phyloP scores from a whole-genome alignment of 2,329 filamentous ascomycete species.

The Clonostachys sp. region DNA sequence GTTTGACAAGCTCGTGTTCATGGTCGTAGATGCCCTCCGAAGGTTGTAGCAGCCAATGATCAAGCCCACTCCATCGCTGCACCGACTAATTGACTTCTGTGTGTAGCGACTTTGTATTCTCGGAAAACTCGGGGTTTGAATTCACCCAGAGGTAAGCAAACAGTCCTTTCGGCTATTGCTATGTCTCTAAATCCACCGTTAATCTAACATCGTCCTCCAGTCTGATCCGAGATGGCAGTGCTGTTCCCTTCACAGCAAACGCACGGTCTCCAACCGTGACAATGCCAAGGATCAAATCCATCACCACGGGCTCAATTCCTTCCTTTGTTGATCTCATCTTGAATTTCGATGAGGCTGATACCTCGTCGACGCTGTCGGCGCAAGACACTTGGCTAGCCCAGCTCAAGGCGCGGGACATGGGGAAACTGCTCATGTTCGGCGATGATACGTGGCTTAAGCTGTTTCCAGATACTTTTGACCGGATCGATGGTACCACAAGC shows the following conservation, averaged over 20 bases:
- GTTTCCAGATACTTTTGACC: slow-evolving; percentile 83
- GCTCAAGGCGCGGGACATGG: slow-evolving; percentile 67
- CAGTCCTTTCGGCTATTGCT: not conserved
- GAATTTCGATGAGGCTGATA: slow-evolving; percentile 93
- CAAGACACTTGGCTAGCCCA: slow-evolving; percentile 98
- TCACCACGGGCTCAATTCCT: slow-evolving; percentile 96
- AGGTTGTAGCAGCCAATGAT: slow-evolving; percentile 47
- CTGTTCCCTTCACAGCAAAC: slow-evolving; percentile 91
- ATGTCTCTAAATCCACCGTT: not conserved
- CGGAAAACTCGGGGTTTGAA: slow-evolving; percentile 71
- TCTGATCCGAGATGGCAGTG: slow-evolving; percentile 76
- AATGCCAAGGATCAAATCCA: slow-evolving; percentile 95
- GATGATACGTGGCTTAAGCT: slow-evolving; percentile 98
- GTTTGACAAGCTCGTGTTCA: slow-evolving; percentile 90
- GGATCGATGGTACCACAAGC: slow-evolving; percentile 88
- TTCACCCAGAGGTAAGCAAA: slow-evolving; percentile 56
- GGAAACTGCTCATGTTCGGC: slow-evolving; percentile 88
- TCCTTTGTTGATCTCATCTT: slow-evolving; percentile 96
- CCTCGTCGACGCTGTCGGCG: slow-evolving; percentile 76
- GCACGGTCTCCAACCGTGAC: slow-evolving; percentile 96
- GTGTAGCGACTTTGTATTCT: slow-evolving; percentile 86
- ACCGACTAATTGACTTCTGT: not conserved
- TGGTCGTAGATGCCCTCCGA: slow-evolving; percentile 93
- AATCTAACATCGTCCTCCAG: slow-evolving; percentile 33
- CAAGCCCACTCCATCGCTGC: not conserved